Base-by-base conservation (phyloP, 352 stramenopile species). In the Phytophthora aleatoria region DNA sequence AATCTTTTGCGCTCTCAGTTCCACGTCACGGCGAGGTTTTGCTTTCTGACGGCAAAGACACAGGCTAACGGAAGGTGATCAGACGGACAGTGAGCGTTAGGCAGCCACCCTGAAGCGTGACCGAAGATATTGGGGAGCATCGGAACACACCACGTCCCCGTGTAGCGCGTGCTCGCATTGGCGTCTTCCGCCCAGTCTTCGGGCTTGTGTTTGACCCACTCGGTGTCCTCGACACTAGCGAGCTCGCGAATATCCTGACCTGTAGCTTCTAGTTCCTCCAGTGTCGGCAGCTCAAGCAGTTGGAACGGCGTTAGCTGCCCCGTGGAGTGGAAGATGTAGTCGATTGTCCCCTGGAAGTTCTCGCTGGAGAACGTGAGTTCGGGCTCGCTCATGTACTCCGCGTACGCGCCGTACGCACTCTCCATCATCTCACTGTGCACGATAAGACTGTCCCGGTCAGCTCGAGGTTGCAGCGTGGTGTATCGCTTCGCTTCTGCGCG, bases 281-380 rank as follows among this genome's bases (percentile, higher is more conserved):
- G 53, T 5, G 76, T 74, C 5, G 85, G 85, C 15, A 95, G 15
- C 7, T 64, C 49, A 6, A 96, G 70, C 7, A 94, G 31, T 48
- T 85, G 73, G 50, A 85, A 88, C 15, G 82, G 73, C 1, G 69
- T 71, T 15, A 89, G 71, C 27, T 83, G 69, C 0, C 77, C 71
- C 3, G 61, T 58, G 6, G 82, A 91, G 69, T 85, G 91, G 63
- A 95, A 95, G 30, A 96, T 95, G 61, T 95, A 96, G 71, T 96
- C 89, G 51, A 92, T 74, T 3, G 81, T 93, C 12, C 75, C 87
- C 16, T 79, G 73, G 43, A 85, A 83, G 15, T 57, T 56, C 1
- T 88, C 67, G 42, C 78, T 89, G 8, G 81, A 81, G 49, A 82
- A 90, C 6, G 87, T 96, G 36, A 87, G 82, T 38, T 85, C 73